These are phyloP conservation scores for Macrolepiota fuliginosa DNA, from an alignment of 768 basidiomycete species.

Conservation along the genomic window DNA sequence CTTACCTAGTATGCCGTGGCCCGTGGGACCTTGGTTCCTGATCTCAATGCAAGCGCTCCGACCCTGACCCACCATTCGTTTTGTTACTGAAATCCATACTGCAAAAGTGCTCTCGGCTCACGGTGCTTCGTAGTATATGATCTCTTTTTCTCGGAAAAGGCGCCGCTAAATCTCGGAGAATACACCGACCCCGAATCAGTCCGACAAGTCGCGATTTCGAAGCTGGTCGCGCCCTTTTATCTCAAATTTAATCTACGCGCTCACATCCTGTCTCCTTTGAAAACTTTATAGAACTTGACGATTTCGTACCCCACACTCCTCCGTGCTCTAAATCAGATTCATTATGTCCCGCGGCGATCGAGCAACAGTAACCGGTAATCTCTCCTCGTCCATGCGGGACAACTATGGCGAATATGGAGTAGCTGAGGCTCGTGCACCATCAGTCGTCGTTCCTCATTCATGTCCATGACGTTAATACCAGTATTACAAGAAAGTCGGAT, in stretches of 20 bases:
- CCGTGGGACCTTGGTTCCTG: not conserved
- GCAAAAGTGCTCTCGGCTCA: no score
- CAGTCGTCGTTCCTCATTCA: not conserved
- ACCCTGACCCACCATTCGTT: not conserved
- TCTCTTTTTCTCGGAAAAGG: no score
- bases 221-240: no score
- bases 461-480: constrained; percentile 18
- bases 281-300: no score
- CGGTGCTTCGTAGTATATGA: no score
- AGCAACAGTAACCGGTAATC: constrained; percentile 27
- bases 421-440: constrained; percentile 39
- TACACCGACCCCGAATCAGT: no score
- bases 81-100: no score
- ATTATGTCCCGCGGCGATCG: constrained; percentile 36
- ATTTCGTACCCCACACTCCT: no score
- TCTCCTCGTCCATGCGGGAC: constrained; percentile 37
- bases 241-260: no score
- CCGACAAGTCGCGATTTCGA: no score
- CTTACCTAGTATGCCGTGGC: not conserved
- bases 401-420: constrained; percentile 48
- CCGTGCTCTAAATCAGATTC: not conserved
- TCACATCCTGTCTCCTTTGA: no score
- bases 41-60: not conserved
- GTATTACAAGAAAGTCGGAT: constrained; percentile 66
- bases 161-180: no score